phyloP scores from a whole-genome alignment of 371 early-diverging fungal genomes.

The Mortierella polycephala region DNA sequence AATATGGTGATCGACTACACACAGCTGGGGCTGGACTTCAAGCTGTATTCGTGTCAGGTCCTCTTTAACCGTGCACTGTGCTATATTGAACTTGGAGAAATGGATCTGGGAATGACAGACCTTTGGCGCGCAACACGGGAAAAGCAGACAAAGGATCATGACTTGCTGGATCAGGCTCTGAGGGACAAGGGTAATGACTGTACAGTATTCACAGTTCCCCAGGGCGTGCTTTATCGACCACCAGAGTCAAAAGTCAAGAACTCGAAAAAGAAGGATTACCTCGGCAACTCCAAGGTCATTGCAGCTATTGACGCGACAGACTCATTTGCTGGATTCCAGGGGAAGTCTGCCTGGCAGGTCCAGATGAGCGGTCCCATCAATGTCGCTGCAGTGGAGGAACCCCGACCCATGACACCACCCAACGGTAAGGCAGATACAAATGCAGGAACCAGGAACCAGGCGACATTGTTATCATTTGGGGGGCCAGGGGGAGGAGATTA shows the following conservation, averaged over 20 bases:
- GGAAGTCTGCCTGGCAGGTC: conserved; percentile 56
- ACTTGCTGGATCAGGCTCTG: conserved; percentile 79
- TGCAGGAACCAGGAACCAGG: no score
- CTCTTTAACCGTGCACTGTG: conserved; percentile 92
- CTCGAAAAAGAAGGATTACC: conserved; percentile 79
- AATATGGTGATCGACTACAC: conserved; percentile 93
- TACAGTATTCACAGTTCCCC: conserved; percentile 81
- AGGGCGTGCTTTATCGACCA: conserved; percentile 83
- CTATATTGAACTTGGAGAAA: conserved; percentile 79
- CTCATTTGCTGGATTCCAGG: conserved; percentile 78
- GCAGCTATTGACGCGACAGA: conserved; percentile 70
- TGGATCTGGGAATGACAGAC: conserved; percentile 78
- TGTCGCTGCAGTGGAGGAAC: conserved; percentile 30
- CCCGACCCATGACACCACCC: conserved; percentile 38
- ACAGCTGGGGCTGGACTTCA: conserved; percentile 91
- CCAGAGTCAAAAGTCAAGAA: conserved; percentile 84
- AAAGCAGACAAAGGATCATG: conserved; percentile 78
- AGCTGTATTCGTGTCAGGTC: conserved; percentile 89
- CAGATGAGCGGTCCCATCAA: conserved; percentile 49
- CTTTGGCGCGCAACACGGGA: conserved; percentile 78
- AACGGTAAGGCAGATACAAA: conserved; percentile 26
- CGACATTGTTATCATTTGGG: background rate
- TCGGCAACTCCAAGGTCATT: conserved; percentile 83
- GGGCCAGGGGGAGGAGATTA: background rate
- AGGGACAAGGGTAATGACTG: conserved; percentile 77